These are phyloP conservation scores for Eimeria tenella DNA, from an alignment of 169 alveolate species.

Conservation along the genomic window DNA sequence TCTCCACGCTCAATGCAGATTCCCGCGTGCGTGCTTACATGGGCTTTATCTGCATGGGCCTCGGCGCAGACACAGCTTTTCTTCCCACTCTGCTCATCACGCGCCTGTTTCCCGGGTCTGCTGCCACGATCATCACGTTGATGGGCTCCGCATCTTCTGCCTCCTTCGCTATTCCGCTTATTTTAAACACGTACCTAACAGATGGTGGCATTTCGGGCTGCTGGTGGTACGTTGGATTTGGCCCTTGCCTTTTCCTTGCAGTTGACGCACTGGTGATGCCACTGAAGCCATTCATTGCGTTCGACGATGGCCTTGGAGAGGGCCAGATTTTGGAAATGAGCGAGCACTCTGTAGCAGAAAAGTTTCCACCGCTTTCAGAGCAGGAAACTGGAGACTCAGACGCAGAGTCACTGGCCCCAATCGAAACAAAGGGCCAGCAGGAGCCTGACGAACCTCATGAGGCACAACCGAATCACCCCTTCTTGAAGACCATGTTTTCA, in stretches of 20 bases:
- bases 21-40: background rate
- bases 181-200: conserved; percentile 2
- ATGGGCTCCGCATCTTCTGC: conserved; percentile 80
- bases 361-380: background rate
- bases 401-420: background rate
- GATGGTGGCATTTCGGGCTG: conserved; percentile 55
- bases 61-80: conserved; percentile 76
- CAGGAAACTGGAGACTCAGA: background rate
- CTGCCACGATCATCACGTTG: conserved; percentile 68
- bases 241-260: conserved; percentile 48
- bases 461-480: background rate
- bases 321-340: background rate
- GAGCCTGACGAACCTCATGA: background rate
- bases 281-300: background rate
- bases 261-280: conserved; percentile 62
- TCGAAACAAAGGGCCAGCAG: background rate
- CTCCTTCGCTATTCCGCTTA: conserved; percentile 77
- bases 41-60: conserved; percentile 73
- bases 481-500: conserved; percentile 22
- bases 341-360: conserved; percentile 3
- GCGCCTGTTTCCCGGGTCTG: conserved; percentile 73
- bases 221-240: conserved; percentile 42
- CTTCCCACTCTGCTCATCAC: conserved; percentile 73
- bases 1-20: conserved; percentile 34
- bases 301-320: conserved; percentile 12